Evolutionary conservation across 306 rosid species (phyloP), one percentile per base, ranked within the genome.

Genomic region (barrel medic (Medicago truncatula)): DNA sequence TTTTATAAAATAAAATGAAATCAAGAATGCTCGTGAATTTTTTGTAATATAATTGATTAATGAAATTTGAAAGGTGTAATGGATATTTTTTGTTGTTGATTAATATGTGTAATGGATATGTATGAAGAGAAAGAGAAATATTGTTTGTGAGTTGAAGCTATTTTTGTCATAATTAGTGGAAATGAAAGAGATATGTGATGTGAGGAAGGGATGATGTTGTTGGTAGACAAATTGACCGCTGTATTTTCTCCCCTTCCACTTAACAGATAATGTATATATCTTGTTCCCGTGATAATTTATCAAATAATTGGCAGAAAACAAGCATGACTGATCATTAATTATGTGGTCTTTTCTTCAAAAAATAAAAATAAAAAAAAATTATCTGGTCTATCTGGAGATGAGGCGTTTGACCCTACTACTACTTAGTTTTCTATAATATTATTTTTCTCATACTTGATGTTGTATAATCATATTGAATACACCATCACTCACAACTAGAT

Each of bases 111-210:
- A 75, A 52, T 75, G 80, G 84, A 81, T 75, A 75, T 81, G 49
- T 14, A 75, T 60, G 71, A 67, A 39, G 31, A 36, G 70, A 53
- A 12, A 14, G 5, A 38, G 39, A 57, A 16, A 54, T 25, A 39
- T 14, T 23, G 11, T 40, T 16, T 1, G 3, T 40, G 68, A 59
- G 38, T 23, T 23, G 31, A 50, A 69, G 64, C 9, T 49, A 61
- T 41, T 53, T 53, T 31, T 72, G 57, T 73, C 57, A 64, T 60
- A 28, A 60, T 60, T 58, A 11, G 76, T 78, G 71, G 60, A 86
- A 77, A 76, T 47, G 84, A 85, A 79, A 71, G 81, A 46, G 82
- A 71, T 71, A 38, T 46, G 15, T 46, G 15, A 23, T 80, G 78
- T 23, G 6, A 25, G 46, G 82, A 76, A 70, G 17, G 17, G 53